These are phyloP conservation scores for Peniophora sp. DNA, from an alignment of 1,284 basidiomycete genomes.

Conservation along the genomic window DNA sequence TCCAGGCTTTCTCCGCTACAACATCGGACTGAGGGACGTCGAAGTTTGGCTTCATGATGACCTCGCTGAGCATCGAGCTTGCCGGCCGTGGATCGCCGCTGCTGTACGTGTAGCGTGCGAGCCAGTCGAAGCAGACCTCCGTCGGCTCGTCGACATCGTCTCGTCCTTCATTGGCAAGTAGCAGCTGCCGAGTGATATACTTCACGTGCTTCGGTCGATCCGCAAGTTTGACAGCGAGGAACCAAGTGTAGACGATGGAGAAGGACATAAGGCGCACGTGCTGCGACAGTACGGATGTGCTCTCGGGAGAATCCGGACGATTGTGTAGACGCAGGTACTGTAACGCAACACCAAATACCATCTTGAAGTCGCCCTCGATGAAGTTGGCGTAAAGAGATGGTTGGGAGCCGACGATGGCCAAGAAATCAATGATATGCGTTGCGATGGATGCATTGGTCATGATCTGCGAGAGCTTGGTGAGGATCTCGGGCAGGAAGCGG, in stretches of 20 bases:
- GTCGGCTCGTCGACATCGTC: conserved; percentile 80
- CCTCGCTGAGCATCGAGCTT: conserved; percentile 71
- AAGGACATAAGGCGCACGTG: conserved; percentile 94
- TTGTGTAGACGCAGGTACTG: conserved; percentile 94
- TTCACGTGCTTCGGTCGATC: conserved; percentile 81
- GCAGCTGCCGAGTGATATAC: conserved; percentile 83
- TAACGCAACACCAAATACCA: conserved; percentile 92
- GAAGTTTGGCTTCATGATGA: conserved; percentile 47
- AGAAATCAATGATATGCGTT: conserved; percentile 92
- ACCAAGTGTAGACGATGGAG: conserved; percentile 93
- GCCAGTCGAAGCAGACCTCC: conserved; percentile 97
- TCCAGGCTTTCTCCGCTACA: conserved; percentile 71
- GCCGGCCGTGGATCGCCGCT: conserved; percentile 90
- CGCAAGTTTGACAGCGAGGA: conserved; percentile 80
- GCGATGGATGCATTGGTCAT: conserved; percentile 93
- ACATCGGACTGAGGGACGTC: conserved; percentile 27
- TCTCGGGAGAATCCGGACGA: conserved; percentile 49
- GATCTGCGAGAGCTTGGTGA: conserved; percentile 88
- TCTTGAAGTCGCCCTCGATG: conserved; percentile 87
- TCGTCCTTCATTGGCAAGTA: conserved; percentile 81
- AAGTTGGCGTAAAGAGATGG: conserved; percentile 85
- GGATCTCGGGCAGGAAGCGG: conserved; percentile 72
- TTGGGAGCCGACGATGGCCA: conserved; percentile 81
- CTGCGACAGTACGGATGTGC: conserved; percentile 88
- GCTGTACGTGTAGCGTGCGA: conserved; percentile 91